Conservation (phyloP, 805 yeast genomes). For the Cyberlindnera veronae region DNA sequence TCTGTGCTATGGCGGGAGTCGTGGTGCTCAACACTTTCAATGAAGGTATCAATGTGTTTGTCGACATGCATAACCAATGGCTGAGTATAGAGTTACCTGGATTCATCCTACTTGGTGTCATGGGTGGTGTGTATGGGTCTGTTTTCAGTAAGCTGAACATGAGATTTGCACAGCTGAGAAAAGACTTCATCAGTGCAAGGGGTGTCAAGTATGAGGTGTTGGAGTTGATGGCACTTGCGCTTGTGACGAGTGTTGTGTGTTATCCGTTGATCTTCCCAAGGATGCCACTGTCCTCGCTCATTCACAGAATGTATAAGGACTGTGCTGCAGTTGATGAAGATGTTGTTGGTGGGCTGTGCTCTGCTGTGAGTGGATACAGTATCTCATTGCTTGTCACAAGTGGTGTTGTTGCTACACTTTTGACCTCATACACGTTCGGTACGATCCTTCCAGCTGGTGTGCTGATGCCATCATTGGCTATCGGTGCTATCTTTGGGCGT, state of each 20-base stretch:
- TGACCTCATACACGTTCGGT: constrained; percentile 71
- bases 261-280: constrained; percentile 54
- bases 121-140: constrained; percentile 69
- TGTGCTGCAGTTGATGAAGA: constrained; percentile 37
- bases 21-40: constrained; percentile 50
- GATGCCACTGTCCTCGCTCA: constrained; percentile 50
- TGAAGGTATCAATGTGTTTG: constrained; percentile 51
- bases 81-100: constrained; percentile 66
- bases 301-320: constrained; percentile 66
- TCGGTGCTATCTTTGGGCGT: constrained; percentile 61
- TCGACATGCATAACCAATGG: constrained; percentile 74
- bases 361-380: constrained; percentile 7
- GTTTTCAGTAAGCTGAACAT: constrained; percentile 47
- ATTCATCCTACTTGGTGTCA: constrained; percentile 62
- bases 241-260: constrained; percentile 50
- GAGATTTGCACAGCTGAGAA: constrained; percentile 36
- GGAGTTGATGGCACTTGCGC: constrained; percentile 48
- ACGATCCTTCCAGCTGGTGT: constrained; percentile 66
- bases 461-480: constrained; percentile 56
- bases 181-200: constrained; percentile 17
- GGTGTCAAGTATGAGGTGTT: constrained; percentile 34
- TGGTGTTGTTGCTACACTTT: constrained; percentile 47
- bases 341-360: constrained; percentile 29
- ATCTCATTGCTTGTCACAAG: constrained; percentile 16
- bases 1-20: constrained; percentile 71